phyloP scores from a whole-genome alignment of 164 flowering plant species.

The Dillenia turbinata region DNA sequence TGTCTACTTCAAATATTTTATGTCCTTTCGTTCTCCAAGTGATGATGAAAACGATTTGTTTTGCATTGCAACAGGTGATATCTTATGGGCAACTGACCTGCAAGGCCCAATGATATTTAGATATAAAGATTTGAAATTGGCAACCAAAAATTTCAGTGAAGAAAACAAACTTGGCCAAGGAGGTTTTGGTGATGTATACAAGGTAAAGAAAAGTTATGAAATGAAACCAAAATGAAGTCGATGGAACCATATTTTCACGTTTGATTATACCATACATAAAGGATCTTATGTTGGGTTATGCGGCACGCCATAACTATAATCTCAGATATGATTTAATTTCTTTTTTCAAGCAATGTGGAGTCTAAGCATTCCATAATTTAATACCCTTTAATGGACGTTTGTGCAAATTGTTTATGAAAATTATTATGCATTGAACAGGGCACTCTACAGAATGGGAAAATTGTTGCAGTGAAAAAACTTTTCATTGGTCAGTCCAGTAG shows the following conservation, averaged over 20 bases:
- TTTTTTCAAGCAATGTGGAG: too few relatives aligned
- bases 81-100: constrained; percentile 48
- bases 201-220: constrained; percentile 26
- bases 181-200: constrained; percentile 60
- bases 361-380: too few relatives aligned
- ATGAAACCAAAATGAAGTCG: too few relatives aligned
- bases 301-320: not conserved
- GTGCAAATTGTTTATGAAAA: too few relatives aligned
- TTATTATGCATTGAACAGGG: constrained; percentile 25
- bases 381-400: too few relatives aligned
- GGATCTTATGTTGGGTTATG: too few relatives aligned
- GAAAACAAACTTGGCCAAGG: constrained; percentile 57
- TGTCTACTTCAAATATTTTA: not conserved
- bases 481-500: constrained; percentile 22
- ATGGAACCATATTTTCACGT: too few relatives aligned
- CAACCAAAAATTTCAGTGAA: constrained; percentile 44
- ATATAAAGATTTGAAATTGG: constrained; percentile 38
- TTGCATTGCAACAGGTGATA: constrained; percentile 26
- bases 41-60: not conserved
- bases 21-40: not conserved
- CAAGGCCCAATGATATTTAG: constrained; percentile 39
- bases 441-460: constrained; percentile 36
- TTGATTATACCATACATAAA: too few relatives aligned
- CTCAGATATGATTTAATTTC: not conserved
- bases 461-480: constrained; percentile 55